These are phyloP conservation scores for Rostrohypoxylon terebratum DNA, from an alignment of 495 filamentous ascomycete species.

Conservation along the genomic window DNA sequence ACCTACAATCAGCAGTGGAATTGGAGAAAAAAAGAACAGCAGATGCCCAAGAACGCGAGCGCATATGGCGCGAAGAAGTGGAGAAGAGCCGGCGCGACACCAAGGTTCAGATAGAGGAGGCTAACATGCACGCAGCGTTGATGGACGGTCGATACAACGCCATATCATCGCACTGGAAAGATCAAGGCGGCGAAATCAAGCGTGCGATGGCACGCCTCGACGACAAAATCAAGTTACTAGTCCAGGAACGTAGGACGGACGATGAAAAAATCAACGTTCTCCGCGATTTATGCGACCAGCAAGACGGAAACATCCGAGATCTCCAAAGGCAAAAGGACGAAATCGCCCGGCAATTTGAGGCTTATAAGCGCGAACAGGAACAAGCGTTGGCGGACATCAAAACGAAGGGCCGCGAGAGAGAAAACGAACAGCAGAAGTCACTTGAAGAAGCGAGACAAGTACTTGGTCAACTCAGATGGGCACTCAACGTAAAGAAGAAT, in stretches of 20 bases:
- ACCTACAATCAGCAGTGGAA: conserved; percentile 73
- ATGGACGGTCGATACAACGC: conserved; percentile 77
- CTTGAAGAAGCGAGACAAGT: conserved; percentile 71
- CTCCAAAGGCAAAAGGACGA: conserved; percentile 70
- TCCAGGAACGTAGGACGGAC: conserved; percentile 65
- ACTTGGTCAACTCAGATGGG: conserved; percentile 75
- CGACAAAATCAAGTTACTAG: conserved; percentile 59
- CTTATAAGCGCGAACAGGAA: conserved; percentile 74
- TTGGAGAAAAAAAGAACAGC: conserved; percentile 72
- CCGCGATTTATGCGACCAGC: conserved; percentile 74
- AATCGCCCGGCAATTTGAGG: conserved; percentile 66
- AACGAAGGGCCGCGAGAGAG: conserved; percentile 63
- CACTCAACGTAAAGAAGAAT: conserved; percentile 70
- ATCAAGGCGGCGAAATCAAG: conserved; percentile 71
- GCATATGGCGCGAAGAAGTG: conserved; percentile 69
- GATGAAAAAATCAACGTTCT: conserved; percentile 68
- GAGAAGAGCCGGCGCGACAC: conserved; percentile 70
- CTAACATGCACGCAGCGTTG: conserved; percentile 65
- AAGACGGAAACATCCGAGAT: conserved; percentile 72
- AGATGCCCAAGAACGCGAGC: conserved; percentile 69
- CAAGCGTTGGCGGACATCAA: conserved; percentile 67
- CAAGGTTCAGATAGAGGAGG: conserved; percentile 71
- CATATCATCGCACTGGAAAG: conserved; percentile 72
- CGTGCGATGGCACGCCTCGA: conserved; percentile 66
- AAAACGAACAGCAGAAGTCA: conserved; percentile 65